Percentiles rank a stretch among this genome's conserved stretches.
Conservation (phyloP, 139 green algal species). For the Coccomyxa sp. region DNA sequence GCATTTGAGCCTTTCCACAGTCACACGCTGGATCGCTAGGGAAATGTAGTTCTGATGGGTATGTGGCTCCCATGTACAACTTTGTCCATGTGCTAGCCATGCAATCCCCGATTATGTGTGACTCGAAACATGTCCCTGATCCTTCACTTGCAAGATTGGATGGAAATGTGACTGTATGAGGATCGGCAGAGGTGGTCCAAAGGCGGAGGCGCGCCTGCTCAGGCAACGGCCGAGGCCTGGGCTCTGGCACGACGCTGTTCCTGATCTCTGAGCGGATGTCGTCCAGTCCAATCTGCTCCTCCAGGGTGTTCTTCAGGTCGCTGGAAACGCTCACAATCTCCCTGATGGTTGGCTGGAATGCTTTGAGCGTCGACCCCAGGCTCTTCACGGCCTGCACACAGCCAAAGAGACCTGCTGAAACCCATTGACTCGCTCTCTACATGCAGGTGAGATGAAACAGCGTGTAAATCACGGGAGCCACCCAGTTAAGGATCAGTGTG, state of each 20-base stretch:
- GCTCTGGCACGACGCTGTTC: constrained; percentile 2
- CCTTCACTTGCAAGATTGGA: too few species aligned
- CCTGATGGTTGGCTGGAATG: constrained; percentile 92
- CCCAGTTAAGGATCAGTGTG: background rate
- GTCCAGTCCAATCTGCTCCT: constrained; percentile 93
- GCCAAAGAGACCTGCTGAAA: too few species aligned
- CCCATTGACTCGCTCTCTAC: background rate
- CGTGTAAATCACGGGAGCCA: background rate
- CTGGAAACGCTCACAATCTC: constrained; percentile 82
- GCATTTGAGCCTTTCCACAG: background rate
- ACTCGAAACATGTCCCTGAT: too few species aligned
- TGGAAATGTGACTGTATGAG: too few species aligned
- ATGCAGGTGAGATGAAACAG: background rate
- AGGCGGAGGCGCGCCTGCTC: too few species aligned
- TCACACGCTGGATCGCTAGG: background rate
- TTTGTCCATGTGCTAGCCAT: too few species aligned
- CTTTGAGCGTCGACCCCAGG: constrained; percentile 69
- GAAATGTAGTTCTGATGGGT: background rate
- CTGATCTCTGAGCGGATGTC: constrained; percentile 69
- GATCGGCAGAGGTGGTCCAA: too few species aligned
- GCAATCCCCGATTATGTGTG: too few species aligned
- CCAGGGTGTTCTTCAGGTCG: constrained; percentile 87
- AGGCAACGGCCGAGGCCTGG: too few species aligned
- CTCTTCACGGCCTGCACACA: constrained; percentile 80
- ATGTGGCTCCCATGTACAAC: too few species aligned